phyloP scores from a whole-genome alignment of 495 filamentous ascomycete genomes.

The Penicillium chermesinum region DNA sequence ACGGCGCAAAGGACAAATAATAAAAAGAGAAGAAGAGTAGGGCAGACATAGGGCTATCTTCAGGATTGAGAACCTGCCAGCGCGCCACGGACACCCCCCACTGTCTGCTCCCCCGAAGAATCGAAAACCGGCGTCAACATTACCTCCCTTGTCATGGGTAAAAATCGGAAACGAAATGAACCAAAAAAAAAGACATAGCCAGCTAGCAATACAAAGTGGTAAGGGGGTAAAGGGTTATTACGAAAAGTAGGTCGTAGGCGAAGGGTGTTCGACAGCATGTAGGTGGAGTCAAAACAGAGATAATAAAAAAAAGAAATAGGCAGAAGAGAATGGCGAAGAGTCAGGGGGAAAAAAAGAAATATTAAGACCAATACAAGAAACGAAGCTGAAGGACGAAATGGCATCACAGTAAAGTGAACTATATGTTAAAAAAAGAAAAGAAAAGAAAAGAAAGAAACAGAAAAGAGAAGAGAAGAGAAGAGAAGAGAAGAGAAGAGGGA shows the following conservation, averaged over 20 bases:
- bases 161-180: slow-evolving; percentile 17
- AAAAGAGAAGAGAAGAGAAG: slow-evolving; percentile 14
- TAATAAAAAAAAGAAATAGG: slow-evolving; percentile 20
- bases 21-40: slow-evolving; percentile 9
- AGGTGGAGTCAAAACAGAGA: slow-evolving; percentile 13
- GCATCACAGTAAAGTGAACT: background rate
- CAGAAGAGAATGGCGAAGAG: slow-evolving; percentile 22
- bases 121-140: slow-evolving; percentile 2
- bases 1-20: slow-evolving; percentile 11
- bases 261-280: slow-evolving; percentile 12
- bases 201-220: slow-evolving; percentile 44
- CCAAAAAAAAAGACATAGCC: slow-evolving; percentile 31
- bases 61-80: too few relatives aligned
- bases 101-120: slow-evolving; percentile 2
- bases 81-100: too few relatives aligned
- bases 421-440: slow-evolving; percentile 1
- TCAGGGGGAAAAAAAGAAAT: slow-evolving; percentile 15
- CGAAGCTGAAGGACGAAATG: slow-evolving; percentile 13
- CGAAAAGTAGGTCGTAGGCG: slow-evolving; percentile 22
- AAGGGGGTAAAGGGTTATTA: slow-evolving; percentile 21
- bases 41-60: background rate
- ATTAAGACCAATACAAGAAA: slow-evolving; percentile 34
- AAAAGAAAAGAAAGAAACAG: slow-evolving; percentile 13
- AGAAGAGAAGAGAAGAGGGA: slow-evolving; percentile 10
- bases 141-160: slow-evolving; percentile 1